These are phyloP conservation scores for Dendrobium chrysotoxum DNA, from an alignment of 106 monocot species.

Conservation along the genomic window DNA sequence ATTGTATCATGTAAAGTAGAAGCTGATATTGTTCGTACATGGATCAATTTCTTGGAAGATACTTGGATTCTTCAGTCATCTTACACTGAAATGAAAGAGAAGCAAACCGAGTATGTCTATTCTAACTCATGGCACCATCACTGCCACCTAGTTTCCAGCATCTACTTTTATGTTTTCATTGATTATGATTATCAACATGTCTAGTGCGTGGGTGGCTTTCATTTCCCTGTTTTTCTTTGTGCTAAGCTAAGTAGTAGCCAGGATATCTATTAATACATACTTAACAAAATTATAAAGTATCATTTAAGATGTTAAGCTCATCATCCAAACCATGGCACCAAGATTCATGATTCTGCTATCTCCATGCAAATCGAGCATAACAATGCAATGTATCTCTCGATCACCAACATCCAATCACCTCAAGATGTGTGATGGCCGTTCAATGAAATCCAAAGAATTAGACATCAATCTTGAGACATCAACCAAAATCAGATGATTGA, in stretches of 20 bases:
- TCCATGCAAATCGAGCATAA: neutral
- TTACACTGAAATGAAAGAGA: constrained; percentile 53
- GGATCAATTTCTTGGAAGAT: constrained; percentile 97
- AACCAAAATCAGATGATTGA: no score
- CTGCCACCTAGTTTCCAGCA: neutral
- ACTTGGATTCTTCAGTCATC: constrained; percentile 76
- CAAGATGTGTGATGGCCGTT: no score
- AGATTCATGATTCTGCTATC: neutral
- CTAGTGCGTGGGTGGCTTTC: neutral
- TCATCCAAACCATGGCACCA: neutral
- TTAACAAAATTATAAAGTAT: neutral
- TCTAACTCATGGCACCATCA: constrained; percentile 4
- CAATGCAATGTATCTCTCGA: neutral
- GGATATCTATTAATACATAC: neutral
- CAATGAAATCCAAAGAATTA: no score
- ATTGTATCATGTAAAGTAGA: constrained; percentile 81
- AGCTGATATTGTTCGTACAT: constrained; percentile 61
- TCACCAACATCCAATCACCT: no score
- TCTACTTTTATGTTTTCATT: neutral
- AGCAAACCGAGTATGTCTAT: constrained; percentile 53
- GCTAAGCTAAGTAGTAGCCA: neutral
- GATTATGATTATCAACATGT: neutral
- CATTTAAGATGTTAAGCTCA: neutral
- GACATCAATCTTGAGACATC: no score
- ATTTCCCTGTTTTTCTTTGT: neutral